A percentile compares a stretch with the other conserved stretches of the same genome.
Conservation (phyloP, 176 grass and related monocot genomes). For the Metroxylon sagu region DNA sequence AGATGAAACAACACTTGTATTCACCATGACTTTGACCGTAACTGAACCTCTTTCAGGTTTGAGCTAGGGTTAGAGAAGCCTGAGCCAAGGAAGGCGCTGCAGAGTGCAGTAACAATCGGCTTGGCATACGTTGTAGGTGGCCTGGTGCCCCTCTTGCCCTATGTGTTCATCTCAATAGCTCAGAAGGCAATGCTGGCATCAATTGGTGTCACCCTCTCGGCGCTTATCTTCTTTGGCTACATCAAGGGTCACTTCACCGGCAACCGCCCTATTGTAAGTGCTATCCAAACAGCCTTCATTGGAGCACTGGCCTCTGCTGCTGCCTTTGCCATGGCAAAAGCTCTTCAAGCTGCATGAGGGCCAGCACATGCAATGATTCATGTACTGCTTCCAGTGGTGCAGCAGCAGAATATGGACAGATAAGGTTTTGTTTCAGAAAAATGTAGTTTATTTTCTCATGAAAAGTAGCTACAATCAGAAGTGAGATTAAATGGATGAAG, state of each 20-base stretch:
- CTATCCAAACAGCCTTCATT: slow-evolving; percentile 69
- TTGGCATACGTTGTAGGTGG: slow-evolving; percentile 65
- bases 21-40: neutral
- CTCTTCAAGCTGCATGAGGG: slow-evolving; percentile 45
- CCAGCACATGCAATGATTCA: no score
- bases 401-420: no score
- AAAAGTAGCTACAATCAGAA: no score
- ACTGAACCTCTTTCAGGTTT: slow-evolving; percentile 37
- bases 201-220: slow-evolving; percentile 50
- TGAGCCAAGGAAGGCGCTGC: slow-evolving; percentile 61
- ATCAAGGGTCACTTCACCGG: slow-evolving; percentile 73
- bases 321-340: slow-evolving; percentile 65
- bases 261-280: slow-evolving; percentile 52
- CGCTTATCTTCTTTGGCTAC: slow-evolving; percentile 77
- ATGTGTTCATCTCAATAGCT: slow-evolving; percentile 56
- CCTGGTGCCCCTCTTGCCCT: slow-evolving; percentile 72
- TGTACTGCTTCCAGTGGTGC: no score
- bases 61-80: slow-evolving; percentile 88
- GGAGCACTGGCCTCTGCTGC: slow-evolving; percentile 74
- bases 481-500: no score
- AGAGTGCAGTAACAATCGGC: slow-evolving; percentile 68
- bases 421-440: no score
- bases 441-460: no score
- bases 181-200: slow-evolving; percentile 63
- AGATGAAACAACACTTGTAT: no score